These are phyloP conservation scores for Tricholoma sp. DNA, from an alignment of 768 basidiomycete species.

Conservation along the genomic window DNA sequence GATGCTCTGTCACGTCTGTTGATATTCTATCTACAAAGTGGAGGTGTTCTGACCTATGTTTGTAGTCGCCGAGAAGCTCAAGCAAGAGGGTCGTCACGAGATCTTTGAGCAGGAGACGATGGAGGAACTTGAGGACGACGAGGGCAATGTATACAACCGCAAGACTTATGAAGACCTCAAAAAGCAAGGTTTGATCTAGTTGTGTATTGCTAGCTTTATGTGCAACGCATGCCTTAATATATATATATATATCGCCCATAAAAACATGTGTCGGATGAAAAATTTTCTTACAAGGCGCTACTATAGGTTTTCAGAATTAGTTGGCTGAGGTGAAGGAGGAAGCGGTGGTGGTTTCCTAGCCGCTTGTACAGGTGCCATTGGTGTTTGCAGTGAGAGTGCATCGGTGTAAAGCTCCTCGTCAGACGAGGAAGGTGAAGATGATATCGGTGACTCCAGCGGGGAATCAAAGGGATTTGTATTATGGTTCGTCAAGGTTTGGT, in stretches of 20 bases:
- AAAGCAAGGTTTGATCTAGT: conserved; percentile 86
- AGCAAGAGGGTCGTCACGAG: conserved; percentile 93
- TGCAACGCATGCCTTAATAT: conserved; percentile 1
- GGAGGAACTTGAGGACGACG: conserved; percentile 97
- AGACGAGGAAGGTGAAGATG: conserved; percentile 75
- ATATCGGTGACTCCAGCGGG: conserved; percentile 54
- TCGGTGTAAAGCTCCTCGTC: conserved; percentile 82
- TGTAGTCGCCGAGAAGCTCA: conserved; percentile 93
- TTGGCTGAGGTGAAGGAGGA: conserved; percentile 38
- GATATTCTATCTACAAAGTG: neutral
- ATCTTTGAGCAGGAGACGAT: conserved; percentile 91
- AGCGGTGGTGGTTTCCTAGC: conserved; percentile 39
- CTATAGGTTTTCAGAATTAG: conserved; percentile 10
- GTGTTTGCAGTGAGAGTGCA: conserved; percentile 64
- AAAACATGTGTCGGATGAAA: neutral
- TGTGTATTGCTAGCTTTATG: neutral
- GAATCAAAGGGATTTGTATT: conserved; percentile 73
- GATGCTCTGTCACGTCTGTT: conserved; percentile 89
- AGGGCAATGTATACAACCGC: conserved; percentile 96
- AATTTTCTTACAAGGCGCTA: neutral
- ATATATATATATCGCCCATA: neutral
- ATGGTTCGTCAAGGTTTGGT: conserved; percentile 26
- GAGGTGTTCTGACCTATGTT: neutral
- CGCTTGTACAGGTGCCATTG: conserved; percentile 57
- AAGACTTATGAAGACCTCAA: conserved; percentile 98